Evolutionary conservation across 2,329 filamentous ascomycete genomes (phyloP).

Genomic region (Calonectria fujianensis): DNA sequence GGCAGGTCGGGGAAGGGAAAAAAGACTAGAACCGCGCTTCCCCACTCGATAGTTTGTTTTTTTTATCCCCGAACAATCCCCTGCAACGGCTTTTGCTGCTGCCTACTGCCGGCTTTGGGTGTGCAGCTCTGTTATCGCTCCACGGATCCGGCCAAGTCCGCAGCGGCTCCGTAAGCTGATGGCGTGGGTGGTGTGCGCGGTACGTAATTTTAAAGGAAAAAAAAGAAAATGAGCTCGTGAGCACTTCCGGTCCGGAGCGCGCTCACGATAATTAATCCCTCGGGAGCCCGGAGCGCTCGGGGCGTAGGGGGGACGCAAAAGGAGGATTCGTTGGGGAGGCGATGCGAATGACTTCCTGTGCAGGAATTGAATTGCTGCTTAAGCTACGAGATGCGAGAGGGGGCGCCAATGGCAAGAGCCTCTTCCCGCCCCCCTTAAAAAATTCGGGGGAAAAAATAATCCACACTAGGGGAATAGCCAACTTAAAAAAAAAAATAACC

Average conservation of each 20-base stretch:
- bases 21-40: background rate
- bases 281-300: constrained; percentile 17
- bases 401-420: background rate
- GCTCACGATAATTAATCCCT: constrained; percentile 18
- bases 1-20: constrained; percentile 21
- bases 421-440: constrained; percentile 1
- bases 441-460: background rate
- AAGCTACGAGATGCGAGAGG: background rate
- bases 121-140: background rate
- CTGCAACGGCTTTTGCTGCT: background rate
- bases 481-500: background rate
- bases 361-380: background rate
- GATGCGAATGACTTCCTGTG: background rate
- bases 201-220: constrained; percentile 6
- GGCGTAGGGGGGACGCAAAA: background rate
- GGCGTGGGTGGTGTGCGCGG: constrained; percentile 13
- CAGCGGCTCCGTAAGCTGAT: constrained; percentile 26
- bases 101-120: background rate
- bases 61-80: constrained; percentile 11
- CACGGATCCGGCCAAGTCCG: constrained; percentile 21
- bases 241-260: background rate
- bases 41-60: constrained; percentile 23
- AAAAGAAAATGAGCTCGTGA: background rate
- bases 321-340: too few relatives aligned
- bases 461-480: constrained; percentile 8